phyloP scores from a whole-genome alignment of 768 basidiomycete species.

The Strobilomyces dryophilus region DNA sequence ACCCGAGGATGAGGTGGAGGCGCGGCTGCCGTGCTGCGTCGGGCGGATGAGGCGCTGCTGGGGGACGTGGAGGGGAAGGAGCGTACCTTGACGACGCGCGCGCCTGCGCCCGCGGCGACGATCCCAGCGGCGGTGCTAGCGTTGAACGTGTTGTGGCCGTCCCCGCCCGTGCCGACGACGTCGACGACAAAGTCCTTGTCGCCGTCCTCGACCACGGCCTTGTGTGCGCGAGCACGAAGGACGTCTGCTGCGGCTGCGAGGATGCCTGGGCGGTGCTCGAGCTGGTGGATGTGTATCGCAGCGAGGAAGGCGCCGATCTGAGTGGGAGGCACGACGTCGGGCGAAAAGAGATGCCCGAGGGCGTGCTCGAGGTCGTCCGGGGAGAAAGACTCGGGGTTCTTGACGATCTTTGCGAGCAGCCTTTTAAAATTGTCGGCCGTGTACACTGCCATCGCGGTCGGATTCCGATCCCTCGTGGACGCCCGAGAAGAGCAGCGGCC shows the following conservation, averaged over 20 bases:
- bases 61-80: not conserved
- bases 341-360: constrained; percentile 71
- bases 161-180: constrained; percentile 56
- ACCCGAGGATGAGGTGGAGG: constrained; percentile 92
- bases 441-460: constrained; percentile 20
- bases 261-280: constrained; percentile 72
- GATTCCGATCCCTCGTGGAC: not conserved
- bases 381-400: constrained; percentile 79
- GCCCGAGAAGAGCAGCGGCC: too few relatives aligned
- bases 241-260: constrained; percentile 78
- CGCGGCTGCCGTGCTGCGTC: constrained; percentile 78
- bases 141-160: constrained; percentile 95
- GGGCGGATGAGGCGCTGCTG: too few relatives aligned
- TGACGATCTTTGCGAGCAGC: constrained; percentile 71
- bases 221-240: constrained; percentile 11
- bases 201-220: constrained; percentile 17
- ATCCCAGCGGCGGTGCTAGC: constrained; percentile 93
- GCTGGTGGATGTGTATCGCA: constrained; percentile 72
- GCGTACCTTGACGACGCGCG: constrained; percentile 83
- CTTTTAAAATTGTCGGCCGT: constrained; percentile 64
- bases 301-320: constrained; percentile 91
- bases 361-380: constrained; percentile 68
- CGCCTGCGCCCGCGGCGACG: constrained; percentile 92
- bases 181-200: constrained; percentile 68
- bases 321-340: constrained; percentile 55